A percentile compares a stretch with the other conserved stretches of the same genome.
phyloP scores from a whole-genome alignment of 208 protist species.

The Acanthamoeba royreba region DNA sequence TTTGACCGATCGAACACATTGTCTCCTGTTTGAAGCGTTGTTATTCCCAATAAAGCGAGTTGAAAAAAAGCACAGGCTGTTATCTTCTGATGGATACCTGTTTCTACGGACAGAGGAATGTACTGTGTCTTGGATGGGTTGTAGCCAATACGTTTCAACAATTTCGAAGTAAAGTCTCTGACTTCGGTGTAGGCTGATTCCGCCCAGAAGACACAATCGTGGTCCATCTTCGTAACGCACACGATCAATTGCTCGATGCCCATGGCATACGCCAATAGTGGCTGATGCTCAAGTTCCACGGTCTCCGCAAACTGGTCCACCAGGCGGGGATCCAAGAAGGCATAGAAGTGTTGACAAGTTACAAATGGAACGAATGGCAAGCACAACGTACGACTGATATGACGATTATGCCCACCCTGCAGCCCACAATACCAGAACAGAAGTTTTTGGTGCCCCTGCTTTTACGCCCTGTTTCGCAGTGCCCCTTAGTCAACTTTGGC shows the following conservation, averaged over 20 bases:
- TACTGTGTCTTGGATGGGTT: conserved; percentile 84
- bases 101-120: conserved; percentile 90
- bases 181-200: conserved; percentile 73
- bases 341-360: no score
- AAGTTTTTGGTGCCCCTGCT: background rate
- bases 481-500: no score
- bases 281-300: conserved; percentile 70
- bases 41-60: no score
- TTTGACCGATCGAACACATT: conserved; percentile 88
- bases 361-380: background rate
- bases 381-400: background rate
- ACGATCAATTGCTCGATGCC: conserved; percentile 88
- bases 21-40: conserved; percentile 87
- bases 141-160: conserved; percentile 66
- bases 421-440: background rate
- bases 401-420: background rate
- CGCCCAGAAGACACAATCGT: conserved; percentile 83
- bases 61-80: background rate
- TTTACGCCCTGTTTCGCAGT: background rate
- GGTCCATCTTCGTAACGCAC: conserved; percentile 90
- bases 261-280: conserved; percentile 82
- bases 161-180: background rate
- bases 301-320: background rate
- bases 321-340: no score
- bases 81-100: no score